Conservation (phyloP, 129 eudicot species). For the Pittosporum tobira region DNA sequence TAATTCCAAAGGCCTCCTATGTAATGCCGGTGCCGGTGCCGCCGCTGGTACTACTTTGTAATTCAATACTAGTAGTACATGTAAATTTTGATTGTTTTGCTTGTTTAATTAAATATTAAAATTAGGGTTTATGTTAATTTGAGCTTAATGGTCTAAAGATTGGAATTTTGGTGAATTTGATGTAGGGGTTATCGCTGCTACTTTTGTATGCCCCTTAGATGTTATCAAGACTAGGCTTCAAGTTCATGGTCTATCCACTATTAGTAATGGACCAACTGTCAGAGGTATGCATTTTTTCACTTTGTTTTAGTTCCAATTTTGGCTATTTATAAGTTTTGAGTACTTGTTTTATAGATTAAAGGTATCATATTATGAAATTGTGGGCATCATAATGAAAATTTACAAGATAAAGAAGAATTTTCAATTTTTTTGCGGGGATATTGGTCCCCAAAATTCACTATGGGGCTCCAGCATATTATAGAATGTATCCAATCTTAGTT, state of each 20-base stretch:
- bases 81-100: neutral
- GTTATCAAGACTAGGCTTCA: conserved; percentile 95
- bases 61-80: neutral
- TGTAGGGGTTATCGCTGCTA: conserved; percentile 75
- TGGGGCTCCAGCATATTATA: neutral
- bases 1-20: conserved; percentile 47
- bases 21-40: conserved; percentile 96
- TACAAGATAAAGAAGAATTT: too few species aligned
- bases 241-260: conserved; percentile 80
- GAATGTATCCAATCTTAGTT: neutral
- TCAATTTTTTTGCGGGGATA: too few species aligned
- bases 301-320: neutral
- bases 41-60: conserved; percentile 76
- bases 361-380: too few species aligned
- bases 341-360: too few species aligned
- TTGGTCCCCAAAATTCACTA: too few species aligned
- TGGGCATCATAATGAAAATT: too few species aligned
- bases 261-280: conserved; percentile 33
- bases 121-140: too few species aligned
- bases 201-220: conserved; percentile 89
- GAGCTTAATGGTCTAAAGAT: too few species aligned
- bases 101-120: too few species aligned
- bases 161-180: conserved; percentile 5
- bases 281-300: conserved; percentile 39
- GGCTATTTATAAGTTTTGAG: too few species aligned